Base-by-base conservation (phyloP, 306 rosid genomes). In the Lathyrus aphaca region DNA sequence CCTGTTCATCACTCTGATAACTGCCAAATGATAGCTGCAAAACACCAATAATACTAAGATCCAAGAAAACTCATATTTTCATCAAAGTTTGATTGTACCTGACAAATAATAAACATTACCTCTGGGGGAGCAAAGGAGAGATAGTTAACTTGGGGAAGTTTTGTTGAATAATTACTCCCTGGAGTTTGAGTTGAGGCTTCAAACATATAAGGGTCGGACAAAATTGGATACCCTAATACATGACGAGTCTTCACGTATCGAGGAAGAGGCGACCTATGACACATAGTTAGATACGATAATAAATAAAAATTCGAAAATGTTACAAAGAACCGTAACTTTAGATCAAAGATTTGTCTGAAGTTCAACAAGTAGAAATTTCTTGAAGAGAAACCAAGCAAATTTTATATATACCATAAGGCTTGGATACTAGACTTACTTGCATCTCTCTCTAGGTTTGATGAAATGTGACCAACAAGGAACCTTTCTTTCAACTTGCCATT, bases 381-480 rank as follows among this genome's bases (percentile, higher is more conserved):
- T 6, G 68, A 72, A 81, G 48, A 17, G 27, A 63, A 71, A 71
- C 38, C 64, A 58, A 63, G 19, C 27, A 46, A 68, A 58, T 54
- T 54, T 61, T 50, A 5, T 43, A 57, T 71, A 35, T 58, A 19
- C 56, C 45, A 48, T 9, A 44, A 73, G 67, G 51, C 18, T 43
- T 61, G 38, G 45, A 79, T 91, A 10, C 38, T 64, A 27, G 45
- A 79, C 94, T 72, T 83, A 91, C 97, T 84, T 84, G 83, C 98
- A 94, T 61, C 94, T 84, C 68, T 71, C 67, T 74, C 49, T 72
- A 10, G 65, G 72, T 53, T 84, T 81, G 75, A 88, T 16, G 64
- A 90, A 88, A 79, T 86, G 92, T 3, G 98, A 94, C 98, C 98
- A 88, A 83, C 97, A 90, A 78, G 97, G 97, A 82, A 94, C 91